Conservation (phyloP, 495 filamentous ascomycete species). For the Antarctomyces pellizariae region DNA sequence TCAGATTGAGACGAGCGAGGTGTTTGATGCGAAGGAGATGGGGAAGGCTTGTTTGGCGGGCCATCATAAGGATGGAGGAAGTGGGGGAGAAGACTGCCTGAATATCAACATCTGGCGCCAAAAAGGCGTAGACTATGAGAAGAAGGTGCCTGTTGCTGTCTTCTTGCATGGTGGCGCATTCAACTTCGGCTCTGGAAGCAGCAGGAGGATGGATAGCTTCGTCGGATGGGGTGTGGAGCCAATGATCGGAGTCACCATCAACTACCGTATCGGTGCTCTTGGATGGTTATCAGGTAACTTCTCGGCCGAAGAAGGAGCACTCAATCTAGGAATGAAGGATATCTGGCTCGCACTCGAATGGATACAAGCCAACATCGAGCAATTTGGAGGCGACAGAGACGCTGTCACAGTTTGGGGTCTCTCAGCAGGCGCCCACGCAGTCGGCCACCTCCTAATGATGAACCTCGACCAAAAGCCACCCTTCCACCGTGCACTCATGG, state of each 20-base stretch:
- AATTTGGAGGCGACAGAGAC: conserved; percentile 36
- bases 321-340: conserved; percentile 49
- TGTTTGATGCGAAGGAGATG: conserved; percentile 21
- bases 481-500: conserved; percentile 39
- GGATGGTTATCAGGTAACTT: conserved; percentile 37
- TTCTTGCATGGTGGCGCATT: conserved; percentile 34
- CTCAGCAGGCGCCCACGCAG: conserved; percentile 34
- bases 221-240: conserved; percentile 27
- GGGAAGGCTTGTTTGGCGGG: conserved; percentile 20
- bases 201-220: conserved; percentile 25
- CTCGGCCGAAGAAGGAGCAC: conserved; percentile 26
- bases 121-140: conserved; percentile 6
- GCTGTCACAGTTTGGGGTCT: conserved; percentile 43
- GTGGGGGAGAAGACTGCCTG: conserved; percentile 25
- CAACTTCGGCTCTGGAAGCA: conserved; percentile 20
- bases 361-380: conserved; percentile 33
- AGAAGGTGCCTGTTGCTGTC: conserved; percentile 30
- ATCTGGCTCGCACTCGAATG: conserved; percentile 40
- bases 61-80: conserved; percentile 6
- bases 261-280: conserved; percentile 43
- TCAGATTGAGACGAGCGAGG: conserved; percentile 9
- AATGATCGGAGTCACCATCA: conserved; percentile 37
- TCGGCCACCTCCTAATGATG: conserved; percentile 37
- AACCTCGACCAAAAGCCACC: conserved; percentile 18
- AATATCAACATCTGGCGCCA: conserved; percentile 22